Percentiles rank a stretch among this genome's conserved stretches.
Conservation (phyloP, 2,329 filamentous ascomycete species). For the Apiospora rasikravindrae region DNA sequence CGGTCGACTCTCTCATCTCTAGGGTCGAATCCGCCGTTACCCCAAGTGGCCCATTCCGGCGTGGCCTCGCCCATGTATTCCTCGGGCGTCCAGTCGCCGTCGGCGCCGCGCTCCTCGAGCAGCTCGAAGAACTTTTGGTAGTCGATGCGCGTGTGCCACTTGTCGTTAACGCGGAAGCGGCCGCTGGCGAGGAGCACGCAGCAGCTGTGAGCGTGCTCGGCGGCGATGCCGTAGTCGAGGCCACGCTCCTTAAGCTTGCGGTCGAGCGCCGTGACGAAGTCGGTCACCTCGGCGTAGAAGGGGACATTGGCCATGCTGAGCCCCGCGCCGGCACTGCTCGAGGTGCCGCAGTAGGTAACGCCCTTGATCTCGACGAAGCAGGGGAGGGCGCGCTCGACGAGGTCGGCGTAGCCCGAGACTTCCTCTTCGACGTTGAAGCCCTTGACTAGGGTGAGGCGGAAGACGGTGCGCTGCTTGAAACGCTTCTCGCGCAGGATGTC, state of each 20-base stretch:
- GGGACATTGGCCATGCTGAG: slow-evolving; percentile 98
- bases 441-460: slow-evolving; percentile 93
- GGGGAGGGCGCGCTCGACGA: slow-evolving; percentile 84
- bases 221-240: slow-evolving; percentile 86
- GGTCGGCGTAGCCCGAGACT: slow-evolving; percentile 84
- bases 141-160: slow-evolving; percentile 92
- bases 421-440: slow-evolving; percentile 98
- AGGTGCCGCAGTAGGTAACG: slow-evolving; percentile 94
- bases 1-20: slow-evolving; percentile 84
- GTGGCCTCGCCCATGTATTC: slow-evolving; percentile 88
- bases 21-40: slow-evolving; percentile 92
- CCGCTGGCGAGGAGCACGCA: slow-evolving; percentile 86
- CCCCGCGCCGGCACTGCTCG: slow-evolving; percentile 80
- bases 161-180: slow-evolving; percentile 75
- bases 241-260: slow-evolving; percentile 71
- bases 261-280: slow-evolving; percentile 80
- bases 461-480: slow-evolving; percentile 88
- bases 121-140: slow-evolving; percentile 88
- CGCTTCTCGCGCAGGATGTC: slow-evolving; percentile 86
- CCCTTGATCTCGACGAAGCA: slow-evolving; percentile 97
- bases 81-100: slow-evolving; percentile 79
- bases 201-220: slow-evolving; percentile 94
- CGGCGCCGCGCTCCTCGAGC: slow-evolving; percentile 69
- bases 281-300: slow-evolving; percentile 88
- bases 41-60: slow-evolving; percentile 94